These are phyloP conservation scores for Colletotrichum truncatum DNA, from an alignment of 2,329 filamentous ascomycete genomes.

Conservation along the genomic window DNA sequence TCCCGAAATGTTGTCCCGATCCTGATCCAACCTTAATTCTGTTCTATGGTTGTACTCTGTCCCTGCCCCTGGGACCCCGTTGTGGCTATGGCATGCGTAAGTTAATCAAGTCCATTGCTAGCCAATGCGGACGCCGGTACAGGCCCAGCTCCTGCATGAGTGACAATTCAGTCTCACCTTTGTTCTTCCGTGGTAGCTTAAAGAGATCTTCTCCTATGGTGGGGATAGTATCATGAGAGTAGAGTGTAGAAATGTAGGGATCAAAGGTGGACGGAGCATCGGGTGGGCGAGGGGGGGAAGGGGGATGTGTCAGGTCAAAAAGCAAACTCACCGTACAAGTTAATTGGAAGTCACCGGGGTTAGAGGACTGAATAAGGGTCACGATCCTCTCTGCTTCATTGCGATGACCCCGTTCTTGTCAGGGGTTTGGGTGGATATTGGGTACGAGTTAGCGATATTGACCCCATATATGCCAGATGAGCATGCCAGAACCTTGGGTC, in stretches of 20 bases:
- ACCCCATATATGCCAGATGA: constrained; percentile 1
- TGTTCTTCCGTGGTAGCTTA: background rate
- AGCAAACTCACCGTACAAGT: constrained; percentile 1
- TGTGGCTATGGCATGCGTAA: background rate
- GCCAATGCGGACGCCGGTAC: background rate
- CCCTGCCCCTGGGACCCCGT: background rate
- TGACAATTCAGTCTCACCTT: background rate
- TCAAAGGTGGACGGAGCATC: constrained; percentile 14
- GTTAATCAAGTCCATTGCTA: background rate
- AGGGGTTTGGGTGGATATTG: constrained; percentile 10
- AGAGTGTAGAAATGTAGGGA: constrained; percentile 19
- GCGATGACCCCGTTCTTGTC: background rate
- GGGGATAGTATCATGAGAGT: background rate
- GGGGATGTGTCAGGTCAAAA: constrained; percentile 18
- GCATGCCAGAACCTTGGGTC: background rate
- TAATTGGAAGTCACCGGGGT: constrained; percentile 4
- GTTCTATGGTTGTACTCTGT: background rate
- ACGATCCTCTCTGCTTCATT: constrained; percentile 15
- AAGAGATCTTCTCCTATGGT: background rate
- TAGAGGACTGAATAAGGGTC: background rate
- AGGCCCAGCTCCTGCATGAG: background rate
- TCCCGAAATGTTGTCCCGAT: background rate
- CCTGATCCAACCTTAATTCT: background rate
- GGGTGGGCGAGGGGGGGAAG: background rate
- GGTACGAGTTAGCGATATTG: background rate